Conservation (phyloP, 1,284 basidiomycete species). For the Fomitiporia mediterranea region DNA sequence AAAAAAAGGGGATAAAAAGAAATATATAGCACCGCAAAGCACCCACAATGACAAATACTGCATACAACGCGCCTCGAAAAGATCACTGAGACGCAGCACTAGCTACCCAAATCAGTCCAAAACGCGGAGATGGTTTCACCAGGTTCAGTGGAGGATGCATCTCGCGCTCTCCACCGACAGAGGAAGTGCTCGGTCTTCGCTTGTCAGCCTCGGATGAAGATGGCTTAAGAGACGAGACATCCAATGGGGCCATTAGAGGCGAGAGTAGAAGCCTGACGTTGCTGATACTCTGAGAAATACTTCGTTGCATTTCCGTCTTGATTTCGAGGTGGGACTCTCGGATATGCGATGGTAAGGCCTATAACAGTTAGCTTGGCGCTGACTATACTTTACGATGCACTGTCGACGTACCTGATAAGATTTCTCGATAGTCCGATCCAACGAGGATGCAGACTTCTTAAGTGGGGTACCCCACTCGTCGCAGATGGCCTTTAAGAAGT, state of each 20-base stretch:
- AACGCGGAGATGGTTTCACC: constrained; percentile 41
- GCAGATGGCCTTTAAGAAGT: constrained; percentile 13
- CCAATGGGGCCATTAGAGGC: constrained; percentile 30
- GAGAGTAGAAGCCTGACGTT: constrained; percentile 34
- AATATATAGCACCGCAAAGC: background rate
- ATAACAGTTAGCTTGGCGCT: too few species aligned
- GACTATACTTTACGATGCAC: too few species aligned
- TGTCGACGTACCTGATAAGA: constrained; percentile 2
- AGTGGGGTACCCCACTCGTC: constrained; percentile 12
- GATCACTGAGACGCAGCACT: constrained; percentile 27
- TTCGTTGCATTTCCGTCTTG: constrained; percentile 4
- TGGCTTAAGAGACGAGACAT: constrained; percentile 21
- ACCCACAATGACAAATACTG: background rate
- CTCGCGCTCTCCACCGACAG: constrained; percentile 29
- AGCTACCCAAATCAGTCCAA: constrained; percentile 39
- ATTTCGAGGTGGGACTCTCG: background rate
- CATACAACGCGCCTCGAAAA: background rate
- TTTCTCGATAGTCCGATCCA: constrained; percentile 5
- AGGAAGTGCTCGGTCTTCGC: constrained; percentile 23
- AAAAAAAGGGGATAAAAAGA: too few species aligned
- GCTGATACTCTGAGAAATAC: constrained; percentile 25
- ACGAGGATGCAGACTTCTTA: background rate
- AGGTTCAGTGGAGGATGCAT: constrained; percentile 36
- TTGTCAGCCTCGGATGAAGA: constrained; percentile 9
- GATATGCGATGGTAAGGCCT: background rate